These are phyloP conservation scores for Henckelia pumila DNA, from an alignment of 257 asterid genomes.

Conservation along the genomic window DNA sequence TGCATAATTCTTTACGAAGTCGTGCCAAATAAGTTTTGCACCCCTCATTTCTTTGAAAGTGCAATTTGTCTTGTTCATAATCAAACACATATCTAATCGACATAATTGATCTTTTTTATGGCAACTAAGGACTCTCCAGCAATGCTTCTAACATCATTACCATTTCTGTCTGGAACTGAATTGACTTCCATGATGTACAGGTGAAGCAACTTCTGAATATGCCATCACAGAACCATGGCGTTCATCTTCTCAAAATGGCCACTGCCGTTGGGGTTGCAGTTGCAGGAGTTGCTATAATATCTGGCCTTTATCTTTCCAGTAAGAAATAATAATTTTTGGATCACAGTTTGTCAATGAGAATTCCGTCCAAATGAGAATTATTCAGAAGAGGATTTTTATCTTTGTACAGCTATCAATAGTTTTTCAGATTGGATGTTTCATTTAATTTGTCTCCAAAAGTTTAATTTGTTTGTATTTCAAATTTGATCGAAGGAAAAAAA, in stretches of 20 bases:
- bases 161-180: neutral
- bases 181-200: conserved; percentile 31
- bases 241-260: conserved; percentile 42
- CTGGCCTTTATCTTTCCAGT: conserved; percentile 64
- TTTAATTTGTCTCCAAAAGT: no score
- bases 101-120: neutral
- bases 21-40: neutral
- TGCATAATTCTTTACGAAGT: neutral
- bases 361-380: neutral
- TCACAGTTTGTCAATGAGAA: neutral
- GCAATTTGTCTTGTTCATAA: neutral
- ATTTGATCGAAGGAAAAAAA: no score
- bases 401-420: neutral
- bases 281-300: conserved; percentile 62
- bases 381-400: neutral
- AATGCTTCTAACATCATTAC: neutral
- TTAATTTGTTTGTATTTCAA: no score
- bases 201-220: conserved; percentile 46
- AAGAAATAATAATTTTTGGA: conserved; percentile 47
- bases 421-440: neutral
- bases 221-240: conserved; percentile 39
- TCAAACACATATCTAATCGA: neutral
- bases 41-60: neutral
- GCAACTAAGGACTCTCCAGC: neutral
- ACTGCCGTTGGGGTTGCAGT: conserved; percentile 63